phyloP scores from a whole-genome alignment of 176 grass and related monocot genomes.

The Eragrostis curvula region DNA sequence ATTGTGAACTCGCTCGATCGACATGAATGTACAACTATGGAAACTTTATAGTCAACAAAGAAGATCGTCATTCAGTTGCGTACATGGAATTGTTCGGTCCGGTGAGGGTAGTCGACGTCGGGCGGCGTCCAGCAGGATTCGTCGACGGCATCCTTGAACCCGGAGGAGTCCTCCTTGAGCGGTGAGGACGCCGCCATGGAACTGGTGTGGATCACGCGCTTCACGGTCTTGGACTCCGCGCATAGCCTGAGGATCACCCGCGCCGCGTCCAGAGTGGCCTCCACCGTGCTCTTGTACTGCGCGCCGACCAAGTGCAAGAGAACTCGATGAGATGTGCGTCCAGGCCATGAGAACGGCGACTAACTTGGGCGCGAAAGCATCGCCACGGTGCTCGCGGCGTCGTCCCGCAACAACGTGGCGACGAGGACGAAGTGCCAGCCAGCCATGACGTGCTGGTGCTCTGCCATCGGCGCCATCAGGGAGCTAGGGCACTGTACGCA shows the following conservation, averaged over 20 bases:
- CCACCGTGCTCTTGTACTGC: constrained; percentile 48
- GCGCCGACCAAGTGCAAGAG: background rate
- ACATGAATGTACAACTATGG: background rate
- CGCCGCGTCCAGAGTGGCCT: constrained; percentile 40
- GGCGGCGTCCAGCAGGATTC: constrained; percentile 55
- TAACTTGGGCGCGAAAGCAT: background rate
- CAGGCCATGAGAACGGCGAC: background rate
- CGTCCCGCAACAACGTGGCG: too few relatives aligned
- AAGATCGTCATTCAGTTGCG: background rate
- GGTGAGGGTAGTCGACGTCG: constrained; percentile 39
- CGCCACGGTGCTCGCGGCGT: too few relatives aligned
- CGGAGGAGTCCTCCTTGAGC: constrained; percentile 25
- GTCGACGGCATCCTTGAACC: constrained; percentile 36
- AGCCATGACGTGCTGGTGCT: too few relatives aligned
- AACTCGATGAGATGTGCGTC: too few relatives aligned
- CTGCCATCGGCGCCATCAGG: too few relatives aligned
- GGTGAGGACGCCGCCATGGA: constrained; percentile 36
- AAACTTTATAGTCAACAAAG: background rate
- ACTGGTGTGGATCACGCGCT: constrained; percentile 52
- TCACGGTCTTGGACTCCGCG: constrained; percentile 40
- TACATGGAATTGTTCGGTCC: constrained; percentile 34
- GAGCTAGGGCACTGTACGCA: too few relatives aligned
- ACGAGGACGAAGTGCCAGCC: too few relatives aligned
- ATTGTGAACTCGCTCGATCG: background rate
- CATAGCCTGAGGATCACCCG: constrained; percentile 42